Conservation (phyloP, 148 eudicot species). For the Arbutus unedo region DNA sequence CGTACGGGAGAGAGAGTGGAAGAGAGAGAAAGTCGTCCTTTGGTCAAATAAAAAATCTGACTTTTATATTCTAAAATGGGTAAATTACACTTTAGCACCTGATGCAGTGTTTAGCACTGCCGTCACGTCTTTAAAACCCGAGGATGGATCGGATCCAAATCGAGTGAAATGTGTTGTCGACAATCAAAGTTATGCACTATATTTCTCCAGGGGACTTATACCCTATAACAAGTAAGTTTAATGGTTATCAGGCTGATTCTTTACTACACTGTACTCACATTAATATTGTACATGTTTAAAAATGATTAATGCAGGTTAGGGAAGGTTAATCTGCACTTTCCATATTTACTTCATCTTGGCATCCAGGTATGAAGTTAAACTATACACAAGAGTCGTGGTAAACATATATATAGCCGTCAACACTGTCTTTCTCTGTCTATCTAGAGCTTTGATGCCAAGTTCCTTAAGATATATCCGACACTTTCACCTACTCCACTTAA, state of each 20-base stretch:
- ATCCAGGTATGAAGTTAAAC: slow-evolving; percentile 51
- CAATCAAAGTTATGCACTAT: slow-evolving; percentile 76
- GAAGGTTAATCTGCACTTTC: slow-evolving; percentile 68
- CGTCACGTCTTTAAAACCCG: slow-evolving; percentile 76
- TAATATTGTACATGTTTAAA: neutral
- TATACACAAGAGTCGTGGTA: no score
- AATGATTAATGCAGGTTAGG: slow-evolving; percentile 55
- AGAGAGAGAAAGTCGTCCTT: no score
- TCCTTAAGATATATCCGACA: slow-evolving; percentile 65
- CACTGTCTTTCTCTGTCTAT: slow-evolving; percentile 1
- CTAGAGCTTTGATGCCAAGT: slow-evolving; percentile 77
- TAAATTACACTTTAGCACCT: no score
- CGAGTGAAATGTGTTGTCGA: slow-evolving; percentile 90
- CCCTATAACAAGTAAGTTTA: slow-evolving; percentile 70
- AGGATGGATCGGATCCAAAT: slow-evolving; percentile 87
- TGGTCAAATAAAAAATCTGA: no score
- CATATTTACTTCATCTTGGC: slow-evolving; percentile 89
- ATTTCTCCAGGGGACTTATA: slow-evolving; percentile 85
- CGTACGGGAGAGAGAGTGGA: no score
- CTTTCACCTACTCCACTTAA: slow-evolving; percentile 80
- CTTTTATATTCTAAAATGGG: no score
- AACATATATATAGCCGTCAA: neutral
- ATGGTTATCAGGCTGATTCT: neutral
- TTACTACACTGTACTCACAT: neutral
- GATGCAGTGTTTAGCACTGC: slow-evolving; percentile 98